Conservation (phyloP, 371 early-diverging fungal species). For the Thermomucor indicae-seudaticae region DNA sequence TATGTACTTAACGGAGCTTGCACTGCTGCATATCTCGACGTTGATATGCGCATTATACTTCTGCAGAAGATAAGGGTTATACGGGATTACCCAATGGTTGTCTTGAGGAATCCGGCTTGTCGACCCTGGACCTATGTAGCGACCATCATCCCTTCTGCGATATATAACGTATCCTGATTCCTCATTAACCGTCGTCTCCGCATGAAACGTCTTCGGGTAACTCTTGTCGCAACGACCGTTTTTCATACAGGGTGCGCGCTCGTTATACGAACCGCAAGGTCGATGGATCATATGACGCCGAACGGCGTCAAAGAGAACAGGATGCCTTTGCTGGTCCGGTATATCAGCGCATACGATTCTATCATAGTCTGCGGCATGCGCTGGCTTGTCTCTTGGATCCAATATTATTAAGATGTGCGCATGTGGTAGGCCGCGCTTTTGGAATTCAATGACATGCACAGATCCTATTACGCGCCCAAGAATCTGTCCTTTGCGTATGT, state of each 20-base stretch:
- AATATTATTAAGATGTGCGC: constrained; percentile 28
- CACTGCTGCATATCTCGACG: constrained; percentile 25
- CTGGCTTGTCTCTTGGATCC: constrained; percentile 6
- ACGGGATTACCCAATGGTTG: constrained; percentile 25
- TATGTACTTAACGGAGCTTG: constrained; percentile 32
- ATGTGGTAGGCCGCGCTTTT: constrained; percentile 25
- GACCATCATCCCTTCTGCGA: background rate
- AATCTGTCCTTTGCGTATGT: constrained; percentile 17
- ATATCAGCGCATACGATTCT: constrained; percentile 22
- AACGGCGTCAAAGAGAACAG: background rate
- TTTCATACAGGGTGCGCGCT: constrained; percentile 20
- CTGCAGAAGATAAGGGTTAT: constrained; percentile 23
- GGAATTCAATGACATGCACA: constrained; percentile 13
- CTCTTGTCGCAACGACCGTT: background rate
- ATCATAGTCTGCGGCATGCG: constrained; percentile 19
- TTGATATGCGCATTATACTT: constrained; percentile 39
- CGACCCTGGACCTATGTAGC: background rate
- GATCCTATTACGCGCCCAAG: constrained; percentile 14
- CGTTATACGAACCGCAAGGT: constrained; percentile 16
- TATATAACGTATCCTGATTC: background rate
- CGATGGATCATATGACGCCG: constrained; percentile 25
- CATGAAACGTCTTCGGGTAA: constrained; percentile 14
- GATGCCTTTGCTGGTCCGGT: background rate
- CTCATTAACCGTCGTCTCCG: background rate
- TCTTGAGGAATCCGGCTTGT: background rate